Evolutionary conservation across 805 yeast genomes (phyloP).

Genomic region (Candida caryicola): DNA sequence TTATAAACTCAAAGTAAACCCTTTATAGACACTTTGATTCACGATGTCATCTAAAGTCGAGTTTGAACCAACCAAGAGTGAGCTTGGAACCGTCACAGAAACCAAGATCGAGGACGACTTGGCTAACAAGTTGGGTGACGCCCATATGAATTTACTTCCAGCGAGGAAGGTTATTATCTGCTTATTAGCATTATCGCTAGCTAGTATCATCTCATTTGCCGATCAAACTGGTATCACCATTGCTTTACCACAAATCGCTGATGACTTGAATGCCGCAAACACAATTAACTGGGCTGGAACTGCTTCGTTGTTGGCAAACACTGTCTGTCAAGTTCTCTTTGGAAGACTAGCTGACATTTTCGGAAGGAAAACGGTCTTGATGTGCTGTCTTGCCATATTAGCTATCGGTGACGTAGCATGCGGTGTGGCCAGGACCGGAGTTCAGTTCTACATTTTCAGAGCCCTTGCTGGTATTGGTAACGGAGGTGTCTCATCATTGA

Average conservation of each 20-base stretch:
- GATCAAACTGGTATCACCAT: conserved; percentile 51
- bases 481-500: conserved; percentile 50
- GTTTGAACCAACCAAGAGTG: conserved; percentile 1
- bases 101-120: conserved; percentile 1
- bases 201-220: conserved; percentile 41
- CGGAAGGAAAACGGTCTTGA: conserved; percentile 46
- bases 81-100: conserved; percentile 1
- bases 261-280: conserved; percentile 43
- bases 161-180: conserved; percentile 35
- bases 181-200: conserved; percentile 36
- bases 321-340: conserved; percentile 50
- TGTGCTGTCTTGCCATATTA: conserved; percentile 38
- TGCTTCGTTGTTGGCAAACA: conserved; percentile 48
- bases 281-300: conserved; percentile 63
- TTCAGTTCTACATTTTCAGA: conserved; percentile 50
- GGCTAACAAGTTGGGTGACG: conserved; percentile 28
- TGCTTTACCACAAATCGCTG: conserved; percentile 48
- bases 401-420: conserved; percentile 47
- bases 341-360: conserved; percentile 58
- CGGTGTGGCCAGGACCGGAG: conserved; percentile 48
- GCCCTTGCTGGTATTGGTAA: conserved; percentile 56
- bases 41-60: neutral
- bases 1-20: too few relatives aligned
- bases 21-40: too few relatives aligned
- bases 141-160: conserved; percentile 43